Evolutionary conservation across 2,329 filamentous ascomycete species (phyloP), one percentile per base, ranked within the genome.

Genomic region (Pseudocercospora cruenta): DNA sequence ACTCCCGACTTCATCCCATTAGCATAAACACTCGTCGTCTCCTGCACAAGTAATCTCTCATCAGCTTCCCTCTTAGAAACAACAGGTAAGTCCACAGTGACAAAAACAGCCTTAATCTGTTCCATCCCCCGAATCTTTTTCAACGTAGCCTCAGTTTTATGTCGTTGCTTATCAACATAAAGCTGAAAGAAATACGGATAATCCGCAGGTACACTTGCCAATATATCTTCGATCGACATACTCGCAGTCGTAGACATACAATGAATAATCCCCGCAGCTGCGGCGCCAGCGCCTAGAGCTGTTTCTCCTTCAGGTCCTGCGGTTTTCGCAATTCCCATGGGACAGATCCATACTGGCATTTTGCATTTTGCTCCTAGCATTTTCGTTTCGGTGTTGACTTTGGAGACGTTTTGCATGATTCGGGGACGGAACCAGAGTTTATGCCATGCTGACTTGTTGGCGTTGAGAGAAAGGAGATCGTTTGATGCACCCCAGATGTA

Each of bases 1-100:
- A 84, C 83, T 14, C 81, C 80, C 0, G 80, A 78, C 63, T 79
- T 80, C 63, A 80, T 80, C 51, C 85, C 82, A 88, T 91, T 69
- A 86, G 91, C 55, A 57, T 75, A 75, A 1, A 80, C 96, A 91
- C 39, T 93, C 90, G 66, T 84, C 3, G 62, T 80, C 60, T 81
- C 82, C 62, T 86, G 83, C 21, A 67, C 82, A 1, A 82, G 81
- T 61, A 83, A 72, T 45, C 80, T 73, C 71, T 83, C 81, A 70
- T 83, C 81, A 1, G 78, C 84, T 73, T 75, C 84, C 16, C 85
- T 78, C 75, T 89, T 89, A 0, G 84, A 85, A 0, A 85, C 80
- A 0, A 88, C 82, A 0, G 87, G 84, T 0, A 84, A 79, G 75
- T 90, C 87, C 1, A 87, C 83, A 0, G 87, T 90, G 3, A 89